Evolutionary conservation across 1,284 basidiomycete species (phyloP).

Genomic region (Moesziomyces parantarcticus): DNA sequence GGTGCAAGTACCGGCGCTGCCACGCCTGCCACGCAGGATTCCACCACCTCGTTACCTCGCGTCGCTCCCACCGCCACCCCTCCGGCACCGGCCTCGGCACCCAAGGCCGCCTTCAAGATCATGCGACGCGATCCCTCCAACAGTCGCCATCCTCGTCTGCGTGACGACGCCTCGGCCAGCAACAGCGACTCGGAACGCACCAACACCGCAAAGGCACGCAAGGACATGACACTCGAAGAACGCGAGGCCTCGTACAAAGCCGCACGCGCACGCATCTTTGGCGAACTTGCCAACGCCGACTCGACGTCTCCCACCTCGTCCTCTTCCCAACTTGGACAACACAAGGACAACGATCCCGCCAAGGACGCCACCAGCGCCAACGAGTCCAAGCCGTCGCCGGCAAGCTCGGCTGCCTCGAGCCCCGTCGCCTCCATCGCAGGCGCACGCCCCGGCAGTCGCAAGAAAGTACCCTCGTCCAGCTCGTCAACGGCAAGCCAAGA

Average conservation of each 20-base stretch:
- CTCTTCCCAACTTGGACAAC: constrained; percentile 10
- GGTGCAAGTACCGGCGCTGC: constrained; percentile 1
- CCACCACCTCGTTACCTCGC: constrained; percentile 19
- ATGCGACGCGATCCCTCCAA: constrained; percentile 52
- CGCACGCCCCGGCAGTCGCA: constrained; percentile 4
- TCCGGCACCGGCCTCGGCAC: constrained; percentile 7
- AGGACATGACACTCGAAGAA: constrained; percentile 62
- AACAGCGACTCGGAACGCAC: constrained; percentile 27
- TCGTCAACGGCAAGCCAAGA: constrained; percentile 15
- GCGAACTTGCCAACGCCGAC: constrained; percentile 14
- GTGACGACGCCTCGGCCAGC: constrained; percentile 3
- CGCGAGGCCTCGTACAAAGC: constrained; percentile 57
- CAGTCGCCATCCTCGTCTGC: constrained; percentile 15
- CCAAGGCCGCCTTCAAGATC: constrained; percentile 40
- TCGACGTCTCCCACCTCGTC: constrained; percentile 23
- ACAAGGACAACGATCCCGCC: constrained; percentile 1
- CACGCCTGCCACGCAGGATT: constrained; percentile 8
- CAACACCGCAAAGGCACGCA: constrained; percentile 30
- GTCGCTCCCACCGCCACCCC: neutral
- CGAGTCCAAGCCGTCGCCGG: constrained; percentile 11
- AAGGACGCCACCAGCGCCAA: neutral
- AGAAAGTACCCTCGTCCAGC: constrained; percentile 18
- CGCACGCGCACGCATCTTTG: constrained; percentile 60
- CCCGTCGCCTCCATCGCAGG: constrained; percentile 18
- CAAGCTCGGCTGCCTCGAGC: constrained; percentile 26